A percentile compares a stretch with the other conserved stretches of the same genome.
These are phyloP conservation scores for Penicillium freii DNA, from an alignment of 2,329 filamentous ascomycete species.

Conservation along the genomic window DNA sequence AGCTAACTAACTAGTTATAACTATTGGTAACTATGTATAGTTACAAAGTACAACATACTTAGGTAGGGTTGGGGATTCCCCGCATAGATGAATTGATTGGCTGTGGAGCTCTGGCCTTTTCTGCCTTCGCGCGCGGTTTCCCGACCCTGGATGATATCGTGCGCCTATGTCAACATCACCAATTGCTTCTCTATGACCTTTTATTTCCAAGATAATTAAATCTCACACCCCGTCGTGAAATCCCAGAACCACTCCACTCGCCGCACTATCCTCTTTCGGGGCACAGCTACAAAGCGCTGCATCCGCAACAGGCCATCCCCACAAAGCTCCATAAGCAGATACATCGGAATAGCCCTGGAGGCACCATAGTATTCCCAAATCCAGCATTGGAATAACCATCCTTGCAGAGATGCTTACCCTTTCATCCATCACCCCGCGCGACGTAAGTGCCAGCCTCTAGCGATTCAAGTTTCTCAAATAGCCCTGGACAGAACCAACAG, in stretches of 20 bases:
- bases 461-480: conserved; percentile 12
- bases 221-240: not conserved
- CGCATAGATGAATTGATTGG: conserved; percentile 15
- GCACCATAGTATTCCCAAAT: not conserved
- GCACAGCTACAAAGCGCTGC: not conserved
- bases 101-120: conserved; percentile 14
- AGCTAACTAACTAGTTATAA: no score
- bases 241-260: not conserved
- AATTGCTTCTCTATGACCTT: not conserved
- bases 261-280: not conserved
- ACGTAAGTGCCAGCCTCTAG: conserved; percentile 52
- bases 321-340: not conserved
- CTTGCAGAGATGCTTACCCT: conserved; percentile 55
- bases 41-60: not conserved
- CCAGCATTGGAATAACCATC: not conserved
- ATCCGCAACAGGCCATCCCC: not conserved
- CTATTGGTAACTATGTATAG: no score
- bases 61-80: conserved; percentile 7
- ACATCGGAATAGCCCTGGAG: not conserved
- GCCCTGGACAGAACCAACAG: conserved; percentile 8
- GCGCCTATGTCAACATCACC: not conserved
- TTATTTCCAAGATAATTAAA: not conserved
- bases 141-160: not conserved
- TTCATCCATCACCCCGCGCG: conserved; percentile 66
- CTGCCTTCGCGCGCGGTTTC: not conserved